Base-by-base conservation (phyloP, 164 flowering plant species). In the Hamamelis virginiana region DNA sequence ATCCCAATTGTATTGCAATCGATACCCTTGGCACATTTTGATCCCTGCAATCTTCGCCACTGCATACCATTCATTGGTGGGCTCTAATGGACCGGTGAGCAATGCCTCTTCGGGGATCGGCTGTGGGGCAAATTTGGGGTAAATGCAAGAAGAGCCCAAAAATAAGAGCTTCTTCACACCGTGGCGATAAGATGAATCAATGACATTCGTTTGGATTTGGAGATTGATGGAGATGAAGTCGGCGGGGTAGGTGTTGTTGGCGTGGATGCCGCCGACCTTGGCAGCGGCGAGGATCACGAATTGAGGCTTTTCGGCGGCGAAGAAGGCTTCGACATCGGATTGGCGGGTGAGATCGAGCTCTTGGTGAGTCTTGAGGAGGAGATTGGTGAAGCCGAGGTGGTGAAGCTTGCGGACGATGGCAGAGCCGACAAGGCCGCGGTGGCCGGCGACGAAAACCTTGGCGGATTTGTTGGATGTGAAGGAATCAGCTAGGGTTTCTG, bases 221-320 rank as follows among this genome's bases (percentile, higher is more conserved):
- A 94, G 87, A 67, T 94, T 94, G 70, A 92, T 71, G 65, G 87
- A 68, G 65, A 94, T 92, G 82, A 94, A 94, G 19, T 92, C 97
- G 0, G 97, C 98, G 0, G 97, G 98, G 69, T 87, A 94, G 14
- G 97, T 92, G 75, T 79, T 87, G 76, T 94, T 92, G 64, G 98
- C 98, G 68, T 94, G 97, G 77, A 94, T 94, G 1, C 98, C 97
- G 0, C 97, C 98, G 12, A 94, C 98, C 59, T 94, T 94, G 19
- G 97, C 97, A 0, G 98, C 98, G 8, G 97, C 89, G 16, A 94
- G 81, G 78, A 94, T 86, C 26, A 94, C 97, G 64, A 62, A 87
- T 8, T 69, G 67, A 41, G 98, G 98, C 59, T 77, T 82, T 55
- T 89, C 86, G 18, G 73, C 61, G 22, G 88, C 80, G 74, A 94